A percentile compares a stretch with the other conserved stretches of the same genome.
Evolutionary conservation across 192 early-diverging fungal species (phyloP).

Genomic region (Diversispora epigaea): DNA sequence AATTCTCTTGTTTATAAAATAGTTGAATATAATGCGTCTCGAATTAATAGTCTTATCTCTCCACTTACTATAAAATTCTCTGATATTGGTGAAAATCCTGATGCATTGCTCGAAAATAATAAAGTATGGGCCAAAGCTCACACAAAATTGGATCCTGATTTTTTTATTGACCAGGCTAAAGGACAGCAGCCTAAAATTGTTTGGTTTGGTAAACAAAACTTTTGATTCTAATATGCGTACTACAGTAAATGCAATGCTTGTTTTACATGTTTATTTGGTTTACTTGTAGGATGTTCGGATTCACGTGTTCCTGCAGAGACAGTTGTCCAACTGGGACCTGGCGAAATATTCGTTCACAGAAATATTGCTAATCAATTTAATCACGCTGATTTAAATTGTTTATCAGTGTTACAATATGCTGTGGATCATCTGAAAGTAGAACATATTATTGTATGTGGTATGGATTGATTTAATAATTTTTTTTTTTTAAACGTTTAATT

Average conservation of each 20-base stretch:
- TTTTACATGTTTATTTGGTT: conserved; percentile 6
- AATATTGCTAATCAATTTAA: conserved; percentile 95
- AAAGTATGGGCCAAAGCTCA: conserved; percentile 61
- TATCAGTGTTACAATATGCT: conserved; percentile 91
- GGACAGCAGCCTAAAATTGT: conserved; percentile 82
- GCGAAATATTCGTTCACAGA: conserved; percentile 94
- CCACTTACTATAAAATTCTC: background rate
- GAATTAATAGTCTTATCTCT: background rate
- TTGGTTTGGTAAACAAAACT: conserved; percentile 70
- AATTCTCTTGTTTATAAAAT: too few relatives aligned
- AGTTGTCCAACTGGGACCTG: conserved; percentile 64
- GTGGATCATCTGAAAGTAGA: conserved; percentile 89
- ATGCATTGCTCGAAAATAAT: conserved; percentile 54
- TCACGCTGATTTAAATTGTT: conserved; percentile 76
- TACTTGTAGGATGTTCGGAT: conserved; percentile 77
- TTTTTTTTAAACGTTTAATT: background rate
- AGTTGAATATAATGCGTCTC: too few relatives aligned
- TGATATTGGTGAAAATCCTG: conserved; percentile 25
- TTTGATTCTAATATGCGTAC: background rate
- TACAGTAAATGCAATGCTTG: background rate
- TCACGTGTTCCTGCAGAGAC: conserved; percentile 88
- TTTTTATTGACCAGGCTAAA: conserved; percentile 70
- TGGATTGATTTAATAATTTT: conserved; percentile 11
- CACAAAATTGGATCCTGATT: conserved; percentile 59
- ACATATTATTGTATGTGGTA: conserved; percentile 90